Conservation (phyloP, 2,329 filamentous ascomycete genomes). For the Pseudogymnoascus sp. region DNA sequence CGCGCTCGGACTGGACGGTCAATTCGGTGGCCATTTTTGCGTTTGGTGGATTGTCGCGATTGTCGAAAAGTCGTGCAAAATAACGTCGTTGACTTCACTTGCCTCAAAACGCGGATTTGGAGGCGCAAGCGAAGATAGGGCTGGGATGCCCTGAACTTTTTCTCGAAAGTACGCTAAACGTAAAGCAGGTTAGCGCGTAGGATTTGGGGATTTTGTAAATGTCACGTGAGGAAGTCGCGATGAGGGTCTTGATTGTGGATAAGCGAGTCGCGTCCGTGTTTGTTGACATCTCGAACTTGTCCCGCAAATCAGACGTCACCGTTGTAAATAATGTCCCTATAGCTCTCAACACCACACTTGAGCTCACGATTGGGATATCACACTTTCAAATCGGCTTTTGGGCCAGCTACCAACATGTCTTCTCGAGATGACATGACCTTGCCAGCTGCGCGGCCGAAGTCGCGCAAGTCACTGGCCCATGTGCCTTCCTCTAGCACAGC, state of each 20-base stretch:
- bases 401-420: conserved; percentile 30
- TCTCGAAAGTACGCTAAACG: neutral
- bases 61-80: conserved; percentile 24
- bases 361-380: conserved; percentile 4
- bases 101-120: conserved; percentile 2
- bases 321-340: conserved; percentile 5
- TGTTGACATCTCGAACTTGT: conserved; percentile 11
- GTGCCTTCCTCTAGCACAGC: conserved; percentile 37
- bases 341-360: conserved; percentile 6
- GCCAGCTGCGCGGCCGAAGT: conserved; percentile 42
- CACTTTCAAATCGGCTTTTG: neutral
- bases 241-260: conserved; percentile 9
- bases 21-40: conserved; percentile 85
- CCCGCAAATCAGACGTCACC: conserved; percentile 11
- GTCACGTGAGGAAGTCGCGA: neutral
- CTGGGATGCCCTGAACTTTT: conserved; percentile 10
- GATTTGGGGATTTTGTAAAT: neutral
- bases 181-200: neutral
- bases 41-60: conserved; percentile 23
- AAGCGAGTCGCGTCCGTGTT: conserved; percentile 12
- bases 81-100: conserved; percentile 17
- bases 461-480: conserved; percentile 66
- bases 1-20: conserved; percentile 99
- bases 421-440: conserved; percentile 39
- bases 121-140: conserved; percentile 4